Conservation (phyloP, 2,329 filamentous ascomycete genomes). For the Colletotrichum agaves region DNA sequence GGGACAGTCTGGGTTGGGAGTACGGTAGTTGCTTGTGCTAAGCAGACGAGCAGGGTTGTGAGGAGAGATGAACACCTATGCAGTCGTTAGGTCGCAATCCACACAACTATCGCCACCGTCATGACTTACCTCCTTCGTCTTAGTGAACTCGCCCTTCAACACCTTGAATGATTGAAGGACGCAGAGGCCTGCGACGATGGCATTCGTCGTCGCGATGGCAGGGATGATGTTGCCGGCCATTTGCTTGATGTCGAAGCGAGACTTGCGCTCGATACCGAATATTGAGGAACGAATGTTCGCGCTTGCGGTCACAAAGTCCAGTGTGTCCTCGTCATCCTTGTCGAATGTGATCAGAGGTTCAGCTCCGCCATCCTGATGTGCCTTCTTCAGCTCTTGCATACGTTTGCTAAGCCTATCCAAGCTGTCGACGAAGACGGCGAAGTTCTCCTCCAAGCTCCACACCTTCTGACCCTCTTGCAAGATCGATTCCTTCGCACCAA, state of each 20-base stretch:
- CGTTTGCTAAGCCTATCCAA: constrained; percentile 80
- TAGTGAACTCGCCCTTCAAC: constrained; percentile 74
- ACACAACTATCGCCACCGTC: background rate
- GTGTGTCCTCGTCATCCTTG: constrained; percentile 94
- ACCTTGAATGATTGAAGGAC: constrained; percentile 95
- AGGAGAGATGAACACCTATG: constrained; percentile 80
- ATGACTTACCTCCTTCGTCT: constrained; percentile 75
- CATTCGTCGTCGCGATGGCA: constrained; percentile 97
- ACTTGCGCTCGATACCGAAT: constrained; percentile 90
- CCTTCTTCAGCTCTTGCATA: constrained; percentile 70
- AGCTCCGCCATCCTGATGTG: constrained; percentile 56
- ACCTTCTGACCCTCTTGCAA: constrained; percentile 75
- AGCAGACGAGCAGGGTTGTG: constrained; percentile 68
- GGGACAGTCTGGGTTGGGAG: constrained; percentile 83
- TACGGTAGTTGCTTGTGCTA: constrained; percentile 64
- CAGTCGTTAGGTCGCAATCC: constrained; percentile 1
- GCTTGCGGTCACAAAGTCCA: constrained; percentile 92
- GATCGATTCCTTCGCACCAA: constrained; percentile 64
- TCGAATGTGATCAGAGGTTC: constrained; percentile 85
- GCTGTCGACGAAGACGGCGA: constrained; percentile 88
- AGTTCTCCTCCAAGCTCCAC: constrained; percentile 87
- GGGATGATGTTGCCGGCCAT: constrained; percentile 99
- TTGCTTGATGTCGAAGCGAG: constrained; percentile 96
- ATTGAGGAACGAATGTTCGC: constrained; percentile 89
- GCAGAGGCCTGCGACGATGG: constrained; percentile 92